Evolutionary conservation across 1,139 yeast genomes (phyloP), one percentile per base, ranked within the genome.

Genomic region (Zygoascus sp.): DNA sequence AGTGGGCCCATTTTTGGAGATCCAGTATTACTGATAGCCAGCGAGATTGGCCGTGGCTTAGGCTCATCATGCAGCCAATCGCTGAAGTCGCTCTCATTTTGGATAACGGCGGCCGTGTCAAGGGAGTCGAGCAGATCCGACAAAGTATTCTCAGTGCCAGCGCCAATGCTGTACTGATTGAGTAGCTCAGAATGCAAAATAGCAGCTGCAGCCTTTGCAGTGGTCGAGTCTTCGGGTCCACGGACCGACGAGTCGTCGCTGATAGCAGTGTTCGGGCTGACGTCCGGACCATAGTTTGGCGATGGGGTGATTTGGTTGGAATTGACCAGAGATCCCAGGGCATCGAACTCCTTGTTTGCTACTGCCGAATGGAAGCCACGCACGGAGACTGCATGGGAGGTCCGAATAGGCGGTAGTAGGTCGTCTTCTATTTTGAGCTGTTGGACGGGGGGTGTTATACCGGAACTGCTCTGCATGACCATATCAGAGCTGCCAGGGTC

Each of bases 321-420:
- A 34, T 51, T 80, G 2, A 46, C 20, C 37, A 46, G 25, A 15
- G 32, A 80, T n/a, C 94, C 83, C 36, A 88, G 66, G 1, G 87
- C 81, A 3, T 87, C 75, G 59, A 87, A 86, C 58, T 88, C 96
- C 53, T 82, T 70, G 58, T 84, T 86, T 0, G 92, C 90, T 0
- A 95, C 92, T 13, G 81, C 70, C 1, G 94, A 83, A 51, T 84
- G 67, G 60, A 87, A 81, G 1, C 50, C 28, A 2, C 41, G 32
- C 16, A 16, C 23, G 13, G n/a, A n/a, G n/a, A 25, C 23, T 15
- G 34, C 35, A 36, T 22, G 16, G n/a, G n/a, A 15, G 11, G 15
- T 13, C 9, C 19, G 28, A 13, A 22, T 17, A n/a, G n/a, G 9
- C 11, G 41, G 22, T n/a, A 40, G 32, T 15, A 32, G 23, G 7